phyloP scores from a whole-genome alignment of 78 protist species.

The Dictyostelium citrinum region DNA sequence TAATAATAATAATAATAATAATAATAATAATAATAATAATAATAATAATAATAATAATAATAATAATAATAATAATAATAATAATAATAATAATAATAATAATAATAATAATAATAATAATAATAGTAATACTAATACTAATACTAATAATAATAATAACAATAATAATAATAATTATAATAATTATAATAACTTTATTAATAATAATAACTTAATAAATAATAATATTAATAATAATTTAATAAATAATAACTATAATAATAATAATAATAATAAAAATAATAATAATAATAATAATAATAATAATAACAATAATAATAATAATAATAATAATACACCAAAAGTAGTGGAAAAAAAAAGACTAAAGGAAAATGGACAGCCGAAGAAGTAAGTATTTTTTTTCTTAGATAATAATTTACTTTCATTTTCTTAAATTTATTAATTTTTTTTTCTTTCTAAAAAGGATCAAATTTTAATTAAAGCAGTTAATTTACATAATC shows the following conservation, averaged over 20 bases:
- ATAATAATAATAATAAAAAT: background rate
- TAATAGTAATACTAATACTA: too few relatives aligned
- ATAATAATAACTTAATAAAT: too few relatives aligned
- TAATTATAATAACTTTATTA: background rate
- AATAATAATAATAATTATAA: background rate
- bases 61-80: too few relatives aligned
- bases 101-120: too few relatives aligned
- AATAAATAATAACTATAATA: background rate
- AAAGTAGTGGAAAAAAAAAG: background rate
- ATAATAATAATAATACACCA: background rate
- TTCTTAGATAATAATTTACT: too few relatives aligned
- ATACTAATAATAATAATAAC: background rate
- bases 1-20: background rate
- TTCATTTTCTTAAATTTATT: background rate
- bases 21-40: background rate
- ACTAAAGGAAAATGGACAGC: constrained; percentile 44
- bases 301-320: background rate
- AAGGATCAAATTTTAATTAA: constrained; percentile 76
- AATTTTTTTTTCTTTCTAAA: background rate
- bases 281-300: background rate
- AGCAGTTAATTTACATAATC: constrained; percentile 82
- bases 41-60: background rate
- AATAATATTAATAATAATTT: background rate
- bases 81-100: too few relatives aligned
- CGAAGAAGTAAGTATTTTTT: constrained; percentile 28